Evolutionary conservation across 805 yeast species (phyloP), one percentile per base, ranked within the genome.

Genomic region (Sugiyamaella smithiae): DNA sequence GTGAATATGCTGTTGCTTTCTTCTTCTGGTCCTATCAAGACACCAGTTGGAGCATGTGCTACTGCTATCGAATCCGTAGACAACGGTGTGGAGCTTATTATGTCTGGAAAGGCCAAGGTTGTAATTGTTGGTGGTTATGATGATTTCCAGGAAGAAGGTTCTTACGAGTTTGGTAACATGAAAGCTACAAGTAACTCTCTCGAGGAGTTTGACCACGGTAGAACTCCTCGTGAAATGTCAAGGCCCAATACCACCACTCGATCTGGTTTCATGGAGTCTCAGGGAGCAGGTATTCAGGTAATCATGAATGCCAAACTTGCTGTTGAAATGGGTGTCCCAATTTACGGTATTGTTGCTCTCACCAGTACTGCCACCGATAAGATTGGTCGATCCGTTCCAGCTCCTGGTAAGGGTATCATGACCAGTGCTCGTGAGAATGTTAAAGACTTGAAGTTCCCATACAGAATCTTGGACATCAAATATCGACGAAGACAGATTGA

Each of bases 1-100:
- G 97, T 93, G 60, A 93, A 93, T 67, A 93, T 93, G 99, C 79
- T 93, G 76, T 76, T 95, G 67, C 76, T 93, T 54, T 91, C 98
- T 14, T 85, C 98, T 4, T 88, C 97, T 51, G 99, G 99, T 72
- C 99, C 99, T 53, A 89, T 90, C 71, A 90, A 90, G 79, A 95
- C 99, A 24, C 98, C 99, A 46, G 99, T 93, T 49, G 99, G 96
- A 75, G 99, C 99, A 35, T 93, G 99, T 78, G 99, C 99, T 45
- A 93, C 99, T 58, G 93, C 99, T 49, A 85, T 93, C 53, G 99
- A 93, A 76, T 93, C 99, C 55, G 86, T 93, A 57, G 99, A 93
- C 68, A 79, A 81, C 62, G 99, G 97, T 81, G 80, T 85, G 58
- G 99, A 93, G 74, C 88, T 96, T 46, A 89, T 93, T 62, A 71